Percentiles rank a stretch among this genome's conserved stretches.
These are phyloP conservation scores for Bassia scoparia DNA, from an alignment of 148 eudicot genomes.

Conservation along the genomic window DNA sequence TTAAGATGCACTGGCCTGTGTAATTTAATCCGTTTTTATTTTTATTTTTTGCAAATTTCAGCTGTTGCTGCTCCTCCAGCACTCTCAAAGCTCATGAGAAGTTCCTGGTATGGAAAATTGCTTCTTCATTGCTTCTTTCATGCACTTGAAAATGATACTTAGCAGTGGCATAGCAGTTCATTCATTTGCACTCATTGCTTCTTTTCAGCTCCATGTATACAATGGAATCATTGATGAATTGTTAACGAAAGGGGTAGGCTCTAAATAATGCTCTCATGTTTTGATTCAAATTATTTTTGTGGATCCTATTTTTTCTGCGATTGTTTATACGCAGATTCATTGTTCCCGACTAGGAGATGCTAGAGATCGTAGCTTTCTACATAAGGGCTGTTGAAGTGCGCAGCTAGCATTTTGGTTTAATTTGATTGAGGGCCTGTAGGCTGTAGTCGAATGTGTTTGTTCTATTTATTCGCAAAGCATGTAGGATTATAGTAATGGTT, in stretches of 20 bases:
- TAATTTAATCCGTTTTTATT: no score
- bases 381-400: constrained; percentile 13
- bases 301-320: background rate
- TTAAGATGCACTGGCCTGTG: background rate
- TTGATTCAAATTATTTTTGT: background rate
- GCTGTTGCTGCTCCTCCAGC: constrained; percentile 98
- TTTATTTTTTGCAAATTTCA: constrained; percentile 51
- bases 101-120: constrained; percentile 60
- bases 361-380: constrained; percentile 84
- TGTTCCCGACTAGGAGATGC: constrained; percentile 92
- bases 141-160: no score
- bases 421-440: background rate
- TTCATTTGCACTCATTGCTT: background rate
- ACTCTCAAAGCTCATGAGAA: constrained; percentile 79
- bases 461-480: background rate
- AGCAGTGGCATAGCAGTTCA: background rate
- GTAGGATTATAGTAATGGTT: background rate
- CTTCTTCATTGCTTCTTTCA: background rate
- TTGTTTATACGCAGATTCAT: constrained; percentile 53
- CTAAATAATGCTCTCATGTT: background rate
- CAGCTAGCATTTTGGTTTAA: background rate
- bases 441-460: background rate
- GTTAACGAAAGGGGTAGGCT: constrained; percentile 73
- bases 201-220: constrained; percentile 77
- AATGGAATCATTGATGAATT: constrained; percentile 77